Conservation (phyloP, 2,329 filamentous ascomycete species). For the Talaromyces sp. region DNA sequence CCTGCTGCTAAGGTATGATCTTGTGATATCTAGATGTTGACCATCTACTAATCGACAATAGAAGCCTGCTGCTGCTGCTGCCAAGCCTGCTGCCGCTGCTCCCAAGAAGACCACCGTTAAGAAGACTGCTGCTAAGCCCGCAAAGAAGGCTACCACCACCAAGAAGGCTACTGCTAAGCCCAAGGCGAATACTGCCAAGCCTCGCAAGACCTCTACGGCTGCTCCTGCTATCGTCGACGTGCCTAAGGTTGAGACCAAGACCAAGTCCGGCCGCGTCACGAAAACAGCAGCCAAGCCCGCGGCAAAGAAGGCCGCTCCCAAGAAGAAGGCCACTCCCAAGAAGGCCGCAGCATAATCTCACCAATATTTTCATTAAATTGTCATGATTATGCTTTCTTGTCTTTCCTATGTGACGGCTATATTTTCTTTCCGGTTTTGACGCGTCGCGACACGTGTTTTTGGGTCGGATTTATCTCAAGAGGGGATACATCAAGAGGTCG, state of each 20-base stretch:
- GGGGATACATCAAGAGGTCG: not conserved
- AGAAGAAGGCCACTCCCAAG: slow-evolving; percentile 39
- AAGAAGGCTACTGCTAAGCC: slow-evolving; percentile 53
- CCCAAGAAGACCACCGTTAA: slow-evolving; percentile 53
- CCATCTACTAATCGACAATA: slow-evolving; percentile 21
- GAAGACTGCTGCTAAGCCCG: slow-evolving; percentile 46
- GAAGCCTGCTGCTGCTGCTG: slow-evolving; percentile 44
- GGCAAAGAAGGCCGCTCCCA: slow-evolving; percentile 45
- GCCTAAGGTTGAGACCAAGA: slow-evolving; percentile 69
- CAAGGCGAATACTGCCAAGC: slow-evolving; percentile 54
- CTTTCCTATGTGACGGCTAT: not conserved
- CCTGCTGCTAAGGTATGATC: slow-evolving; percentile 37
- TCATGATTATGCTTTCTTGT: slow-evolving; percentile 4
- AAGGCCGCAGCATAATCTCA: slow-evolving; percentile 18
- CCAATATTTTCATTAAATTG: not conserved
- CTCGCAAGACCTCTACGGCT: slow-evolving; percentile 49
- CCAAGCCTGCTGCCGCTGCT: slow-evolving; percentile 35
- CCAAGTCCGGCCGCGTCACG: slow-evolving; percentile 77
- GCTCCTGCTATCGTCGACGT: slow-evolving; percentile 67
- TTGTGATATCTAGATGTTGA: not conserved
- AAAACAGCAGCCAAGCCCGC: slow-evolving; percentile 43
- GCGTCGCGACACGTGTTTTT: slow-evolving; percentile 6
- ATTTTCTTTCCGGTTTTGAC: not conserved
- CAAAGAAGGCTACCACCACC: slow-evolving; percentile 42
- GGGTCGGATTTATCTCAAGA: not conserved